A percentile compares a stretch with the other conserved stretches of the same genome.
phyloP scores from a whole-genome alignment of 2,329 filamentous ascomycete species.

The Sporothrix pallida region DNA sequence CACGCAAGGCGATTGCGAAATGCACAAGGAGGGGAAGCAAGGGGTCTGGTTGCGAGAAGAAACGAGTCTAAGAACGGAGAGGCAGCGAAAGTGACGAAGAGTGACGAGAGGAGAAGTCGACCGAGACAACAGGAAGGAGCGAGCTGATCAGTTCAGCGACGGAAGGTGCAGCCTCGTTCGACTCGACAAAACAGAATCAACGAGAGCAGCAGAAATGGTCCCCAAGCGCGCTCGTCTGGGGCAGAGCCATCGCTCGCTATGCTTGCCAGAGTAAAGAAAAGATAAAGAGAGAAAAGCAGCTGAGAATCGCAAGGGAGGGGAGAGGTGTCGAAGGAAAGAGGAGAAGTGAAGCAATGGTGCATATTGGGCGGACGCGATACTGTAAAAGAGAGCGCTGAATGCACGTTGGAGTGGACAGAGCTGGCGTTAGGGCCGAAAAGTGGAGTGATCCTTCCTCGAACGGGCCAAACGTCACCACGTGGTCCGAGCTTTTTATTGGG shows the following conservation, averaged over 20 bases:
- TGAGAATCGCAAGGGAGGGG: neutral
- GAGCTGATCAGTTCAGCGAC: neutral
- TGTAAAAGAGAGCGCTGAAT: neutral
- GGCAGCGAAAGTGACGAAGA: neutral
- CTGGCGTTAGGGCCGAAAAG: slow-evolving; percentile 10
- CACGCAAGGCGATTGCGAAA: neutral
- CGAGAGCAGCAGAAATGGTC: neutral
- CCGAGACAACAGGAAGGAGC: neutral
- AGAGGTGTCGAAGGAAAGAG: neutral
- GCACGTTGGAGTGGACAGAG: neutral
- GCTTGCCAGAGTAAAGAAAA: neutral
- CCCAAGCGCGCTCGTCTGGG: neutral
- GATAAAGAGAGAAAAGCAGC: neutral
- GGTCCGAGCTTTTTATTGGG: slow-evolving; percentile 33
- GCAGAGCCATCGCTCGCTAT: neutral
- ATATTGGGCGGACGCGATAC: neutral
- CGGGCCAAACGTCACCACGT: slow-evolving; percentile 29
- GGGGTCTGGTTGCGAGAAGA: neutral
- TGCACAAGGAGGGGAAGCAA: neutral
- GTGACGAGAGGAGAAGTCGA: neutral
- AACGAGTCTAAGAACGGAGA: neutral
- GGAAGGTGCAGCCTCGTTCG: slow-evolving; percentile 12
- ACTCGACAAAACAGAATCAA: slow-evolving; percentile 10
- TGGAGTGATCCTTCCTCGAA: slow-evolving; percentile 22
- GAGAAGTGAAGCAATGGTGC: neutral